A percentile compares a stretch with the other conserved stretches of the same genome.
These are phyloP conservation scores for Aureobasidium sp. DNA, from an alignment of 2,329 filamentous ascomycete genomes.

Conservation along the genomic window DNA sequence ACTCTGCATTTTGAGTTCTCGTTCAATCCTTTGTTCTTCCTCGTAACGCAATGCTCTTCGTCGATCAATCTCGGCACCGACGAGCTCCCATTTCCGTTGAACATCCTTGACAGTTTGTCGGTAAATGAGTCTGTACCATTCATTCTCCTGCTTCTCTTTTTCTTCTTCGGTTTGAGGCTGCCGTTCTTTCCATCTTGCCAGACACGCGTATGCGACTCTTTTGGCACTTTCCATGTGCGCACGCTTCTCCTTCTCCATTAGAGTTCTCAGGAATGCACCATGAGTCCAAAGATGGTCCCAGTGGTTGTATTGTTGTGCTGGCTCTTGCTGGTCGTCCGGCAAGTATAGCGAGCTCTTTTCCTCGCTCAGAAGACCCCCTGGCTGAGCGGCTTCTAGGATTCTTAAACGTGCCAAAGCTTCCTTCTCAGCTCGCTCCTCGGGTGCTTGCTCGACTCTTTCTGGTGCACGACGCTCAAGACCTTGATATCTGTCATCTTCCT, in stretches of 20 bases:
- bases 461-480: constrained; percentile 38
- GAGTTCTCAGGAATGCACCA: constrained; percentile 67
- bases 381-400: constrained; percentile 63
- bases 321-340: constrained; percentile 61
- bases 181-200: constrained; percentile 64
- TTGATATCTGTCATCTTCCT: constrained; percentile 14
- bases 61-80: constrained; percentile 50
- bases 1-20: constrained; percentile 60
- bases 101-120: constrained; percentile 61
- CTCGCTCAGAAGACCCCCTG: constrained; percentile 65
- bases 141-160: constrained; percentile 67
- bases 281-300: constrained; percentile 77
- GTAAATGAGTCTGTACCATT: constrained; percentile 58
- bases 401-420: constrained; percentile 64
- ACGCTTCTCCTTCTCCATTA: constrained; percentile 71
- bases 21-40: constrained; percentile 49
- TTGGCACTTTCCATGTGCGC: constrained; percentile 72
- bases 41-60: constrained; percentile 50
- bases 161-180: constrained; percentile 74
- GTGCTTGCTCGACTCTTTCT: constrained; percentile 46
- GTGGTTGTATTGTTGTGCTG: constrained; percentile 73
- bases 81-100: constrained; percentile 52
- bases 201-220: constrained; percentile 67
- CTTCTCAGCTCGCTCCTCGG: constrained; percentile 38
- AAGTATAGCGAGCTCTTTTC: constrained; percentile 64